Conservation (phyloP, 2,329 filamentous ascomycete species). For the Hypoxylon sp. region DNA sequence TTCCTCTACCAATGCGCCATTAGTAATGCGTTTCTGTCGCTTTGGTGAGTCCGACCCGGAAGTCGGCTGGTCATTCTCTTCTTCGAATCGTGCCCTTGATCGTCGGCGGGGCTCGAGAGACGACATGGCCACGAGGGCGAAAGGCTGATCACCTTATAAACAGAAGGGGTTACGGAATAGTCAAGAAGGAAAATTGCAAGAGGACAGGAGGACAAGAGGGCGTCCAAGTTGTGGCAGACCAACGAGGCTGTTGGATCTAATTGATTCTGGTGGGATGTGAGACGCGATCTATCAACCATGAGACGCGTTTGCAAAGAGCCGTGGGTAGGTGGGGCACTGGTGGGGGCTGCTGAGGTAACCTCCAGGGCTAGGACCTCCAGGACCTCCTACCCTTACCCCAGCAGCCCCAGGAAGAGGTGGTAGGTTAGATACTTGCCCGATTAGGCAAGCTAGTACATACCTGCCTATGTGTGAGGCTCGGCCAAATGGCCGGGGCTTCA, state of each 20-base stretch:
- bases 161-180: no score
- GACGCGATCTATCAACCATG: not conserved
- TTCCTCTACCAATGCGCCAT: constrained; percentile 24
- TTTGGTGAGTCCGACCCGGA: constrained; percentile 47
- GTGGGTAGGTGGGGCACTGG: not conserved
- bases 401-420: no score
- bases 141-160: not conserved
- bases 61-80: constrained; percentile 51
- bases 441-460: not conserved
- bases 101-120: constrained; percentile 54
- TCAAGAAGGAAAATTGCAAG: no score
- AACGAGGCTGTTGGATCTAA: not conserved
- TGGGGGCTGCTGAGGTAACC: no score
- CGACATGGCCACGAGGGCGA: constrained; percentile 43
- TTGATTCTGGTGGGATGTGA: not conserved
- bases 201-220: not conserved
- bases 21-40: constrained; percentile 33
- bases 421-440: not conserved
- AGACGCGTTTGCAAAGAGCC: not conserved
- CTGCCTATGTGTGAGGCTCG: constrained; percentile 1
- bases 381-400: no score
- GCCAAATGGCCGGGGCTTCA: not conserved
- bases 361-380: no score
- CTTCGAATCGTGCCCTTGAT: constrained; percentile 57
- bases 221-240: not conserved